These are phyloP conservation scores for Naganishia vaughanmartiniae DNA, from an alignment of 768 basidiomycete genomes.

Conservation along the genomic window DNA sequence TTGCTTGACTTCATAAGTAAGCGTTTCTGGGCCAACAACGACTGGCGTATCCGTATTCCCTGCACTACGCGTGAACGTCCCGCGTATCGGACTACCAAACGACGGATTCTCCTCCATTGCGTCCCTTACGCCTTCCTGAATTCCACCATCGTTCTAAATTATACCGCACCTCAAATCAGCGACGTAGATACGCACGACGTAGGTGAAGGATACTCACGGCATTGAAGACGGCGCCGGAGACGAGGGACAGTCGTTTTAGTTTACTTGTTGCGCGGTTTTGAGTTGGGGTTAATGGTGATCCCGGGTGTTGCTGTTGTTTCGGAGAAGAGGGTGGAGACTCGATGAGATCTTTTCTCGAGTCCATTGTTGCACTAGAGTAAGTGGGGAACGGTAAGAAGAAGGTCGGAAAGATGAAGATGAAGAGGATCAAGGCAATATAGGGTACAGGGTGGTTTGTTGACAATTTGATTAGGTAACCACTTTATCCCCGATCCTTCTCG, in stretches of 20 bases:
- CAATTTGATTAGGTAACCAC: constrained; percentile 20
- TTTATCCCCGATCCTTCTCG: background rate
- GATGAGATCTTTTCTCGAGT: constrained; percentile 3
- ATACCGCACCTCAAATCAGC: background rate
- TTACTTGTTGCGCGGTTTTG: background rate
- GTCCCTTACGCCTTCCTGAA: background rate
- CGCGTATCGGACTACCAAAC: background rate
- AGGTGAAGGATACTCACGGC: background rate
- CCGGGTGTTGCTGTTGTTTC: background rate
- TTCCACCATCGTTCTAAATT: background rate
- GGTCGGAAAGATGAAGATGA: background rate
- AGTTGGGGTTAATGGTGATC: background rate
- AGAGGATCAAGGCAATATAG: background rate
- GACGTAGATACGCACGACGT: background rate
- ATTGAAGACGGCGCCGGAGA: constrained; percentile 13
- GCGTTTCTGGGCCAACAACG: background rate
- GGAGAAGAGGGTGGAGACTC: background rate
- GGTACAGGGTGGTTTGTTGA: constrained; percentile 4
- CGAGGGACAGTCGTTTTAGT: constrained; percentile 15
- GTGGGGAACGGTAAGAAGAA: background rate
- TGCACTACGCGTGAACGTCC: background rate
- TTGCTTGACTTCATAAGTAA: too few species aligned
- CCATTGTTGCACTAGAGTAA: background rate
- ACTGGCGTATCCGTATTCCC: background rate
- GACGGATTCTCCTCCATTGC: constrained; percentile 21